Percentiles rank a stretch among this genome's conserved stretches.
Conservation (phyloP, 768 basidiomycete genomes). For the Termitomyces titanicus region DNA sequence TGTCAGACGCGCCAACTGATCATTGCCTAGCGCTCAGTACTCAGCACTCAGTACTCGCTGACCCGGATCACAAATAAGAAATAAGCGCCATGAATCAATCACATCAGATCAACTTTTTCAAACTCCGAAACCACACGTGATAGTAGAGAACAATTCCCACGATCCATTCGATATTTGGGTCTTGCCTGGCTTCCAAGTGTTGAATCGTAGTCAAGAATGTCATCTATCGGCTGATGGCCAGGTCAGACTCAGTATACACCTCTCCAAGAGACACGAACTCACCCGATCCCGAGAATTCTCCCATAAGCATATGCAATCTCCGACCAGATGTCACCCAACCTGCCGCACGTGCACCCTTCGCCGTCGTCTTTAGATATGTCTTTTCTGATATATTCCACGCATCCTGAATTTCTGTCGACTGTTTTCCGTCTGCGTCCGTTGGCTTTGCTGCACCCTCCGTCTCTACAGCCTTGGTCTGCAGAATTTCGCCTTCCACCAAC, state of each 20-base stretch:
- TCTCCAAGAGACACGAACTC: slow-evolving; percentile 13
- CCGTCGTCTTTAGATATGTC: slow-evolving; percentile 95
- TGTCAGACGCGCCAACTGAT: too few relatives aligned
- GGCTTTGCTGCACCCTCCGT: slow-evolving; percentile 19
- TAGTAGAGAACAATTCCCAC: too few relatives aligned
- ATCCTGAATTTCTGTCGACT: slow-evolving; percentile 22
- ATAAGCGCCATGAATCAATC: too few relatives aligned
- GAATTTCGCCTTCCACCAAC: slow-evolving; percentile 89
- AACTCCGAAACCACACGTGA: too few relatives aligned
- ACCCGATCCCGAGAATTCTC: slow-evolving; percentile 90
- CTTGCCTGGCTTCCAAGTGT: slow-evolving; percentile 88
- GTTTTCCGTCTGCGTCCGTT: slow-evolving; percentile 21
- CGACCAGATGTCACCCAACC: slow-evolving; percentile 83
- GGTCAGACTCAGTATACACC: background rate
- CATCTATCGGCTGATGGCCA: slow-evolving; percentile 81
- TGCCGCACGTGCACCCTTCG: slow-evolving; percentile 85
- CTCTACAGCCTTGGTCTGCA: slow-evolving; percentile 69
- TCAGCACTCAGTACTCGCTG: too few relatives aligned
- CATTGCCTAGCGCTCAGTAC: too few relatives aligned
- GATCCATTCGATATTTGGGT: too few relatives aligned
- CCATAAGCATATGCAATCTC: slow-evolving; percentile 98
- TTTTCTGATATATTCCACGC: slow-evolving; percentile 85
- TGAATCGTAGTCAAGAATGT: slow-evolving; percentile 89
- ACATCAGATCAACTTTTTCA: too few relatives aligned
- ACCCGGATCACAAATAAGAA: too few relatives aligned